A percentile compares a stretch with the other conserved stretches of the same genome.
phyloP scores from a whole-genome alignment of 176 grass and related monocot species.

The Melocanna baccifera region DNA sequence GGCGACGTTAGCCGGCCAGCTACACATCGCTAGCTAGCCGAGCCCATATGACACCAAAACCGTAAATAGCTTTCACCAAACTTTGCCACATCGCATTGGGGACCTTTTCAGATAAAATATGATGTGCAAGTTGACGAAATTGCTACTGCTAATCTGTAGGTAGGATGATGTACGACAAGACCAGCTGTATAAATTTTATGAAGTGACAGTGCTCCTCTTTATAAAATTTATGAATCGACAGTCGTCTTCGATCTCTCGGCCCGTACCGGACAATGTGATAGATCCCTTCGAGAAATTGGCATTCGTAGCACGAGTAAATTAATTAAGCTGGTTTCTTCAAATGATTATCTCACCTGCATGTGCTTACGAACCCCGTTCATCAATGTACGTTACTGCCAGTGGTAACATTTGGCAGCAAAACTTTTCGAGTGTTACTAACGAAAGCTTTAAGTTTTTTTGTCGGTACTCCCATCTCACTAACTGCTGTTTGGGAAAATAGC shows the following conservation, averaged over 20 bases:
- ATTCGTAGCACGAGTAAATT: not conserved
- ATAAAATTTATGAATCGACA: not conserved
- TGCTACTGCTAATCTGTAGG: conserved; percentile 26
- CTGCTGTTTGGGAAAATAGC: not conserved
- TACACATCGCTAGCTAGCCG: not conserved
- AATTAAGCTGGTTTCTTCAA: not conserved
- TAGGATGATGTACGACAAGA: conserved; percentile 24
- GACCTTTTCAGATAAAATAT: conserved; percentile 24
- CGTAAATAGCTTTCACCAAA: not conserved
- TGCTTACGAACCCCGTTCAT: not conserved
- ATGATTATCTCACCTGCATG: conserved; percentile 9
- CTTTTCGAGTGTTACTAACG: not conserved
- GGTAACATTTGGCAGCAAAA: not conserved
- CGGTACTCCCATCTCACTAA: not conserved
- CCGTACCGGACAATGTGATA: conserved; percentile 9
- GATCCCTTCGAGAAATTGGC: conserved; percentile 17
- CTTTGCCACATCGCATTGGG: not conserved
- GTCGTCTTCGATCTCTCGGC: not conserved
- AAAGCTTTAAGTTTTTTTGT: not conserved
- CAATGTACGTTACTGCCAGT: not conserved
- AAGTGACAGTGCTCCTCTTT: conserved; percentile 22
- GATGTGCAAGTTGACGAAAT: conserved; percentile 30
- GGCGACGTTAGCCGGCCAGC: conserved; percentile 5
- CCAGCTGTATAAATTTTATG: conserved; percentile 25
- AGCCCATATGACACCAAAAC: not conserved